Base-by-base conservation (phyloP, 208 protist species). In the Trypanosoma conorhini region DNA sequence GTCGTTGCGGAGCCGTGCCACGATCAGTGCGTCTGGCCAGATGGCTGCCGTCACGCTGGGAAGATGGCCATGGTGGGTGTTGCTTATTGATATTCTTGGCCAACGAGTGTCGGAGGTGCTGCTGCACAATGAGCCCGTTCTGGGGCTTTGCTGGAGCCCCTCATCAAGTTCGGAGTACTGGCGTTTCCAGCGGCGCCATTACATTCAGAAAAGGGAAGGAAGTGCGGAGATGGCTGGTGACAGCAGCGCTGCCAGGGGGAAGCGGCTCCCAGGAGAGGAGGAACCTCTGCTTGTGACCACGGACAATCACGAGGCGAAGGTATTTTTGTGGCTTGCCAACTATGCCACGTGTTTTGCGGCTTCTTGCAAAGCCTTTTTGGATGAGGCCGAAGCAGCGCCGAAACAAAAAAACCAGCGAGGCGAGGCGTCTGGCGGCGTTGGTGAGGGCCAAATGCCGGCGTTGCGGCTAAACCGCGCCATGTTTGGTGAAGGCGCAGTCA, bases 61-160 rank as follows among this genome's bases (percentile, higher is more conserved):
- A 10, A 24, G 26, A 28, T 77, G 60, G 48, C 72, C 72, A 13
- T 61, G 7, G 10, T 59, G 17, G 38, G 72, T 77, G 33, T 48
- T 77, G 56, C n/a, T 77, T n/a, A 51, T 77, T 51, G 72, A 77
- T 46, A 72, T 72, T 67, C 38, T 72, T n/a, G 50, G 22, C n/a
- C 72, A 77, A 24, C 48, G 64, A 13, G 72, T 77, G 40, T 44
- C 69, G 33, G 50, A 65, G 26, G 59, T 77, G 22, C 50, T 77
- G 5, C 31, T 28, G 21, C 60, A 77, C 51, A 35, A 40, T 50
- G 72, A 69, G 42, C 9, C 1, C n/a, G 72, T 72, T 44, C 50
- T 59, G 10, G 50, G 51, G 19, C 65, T 77, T 61, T 77, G 26
- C 59, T 77, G 72, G 72, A 57, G 63, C 51, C 65, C 72, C n/a